phyloP scores from a whole-genome alignment of 208 protist genomes.

The Leishmania guyanensis region DNA sequence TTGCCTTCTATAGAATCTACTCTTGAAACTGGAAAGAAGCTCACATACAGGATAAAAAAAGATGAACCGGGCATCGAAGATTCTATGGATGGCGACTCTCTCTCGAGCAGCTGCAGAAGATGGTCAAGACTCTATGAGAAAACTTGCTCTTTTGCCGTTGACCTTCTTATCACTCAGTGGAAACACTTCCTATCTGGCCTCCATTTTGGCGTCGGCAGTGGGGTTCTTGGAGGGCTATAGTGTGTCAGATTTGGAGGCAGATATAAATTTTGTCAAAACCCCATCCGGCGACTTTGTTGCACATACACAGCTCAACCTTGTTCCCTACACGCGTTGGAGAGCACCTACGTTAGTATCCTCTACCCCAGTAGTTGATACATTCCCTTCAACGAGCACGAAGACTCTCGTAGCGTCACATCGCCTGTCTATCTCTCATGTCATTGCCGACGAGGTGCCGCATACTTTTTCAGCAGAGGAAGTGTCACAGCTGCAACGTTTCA shows the following conservation, averaged over 20 bases:
- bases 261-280: conserved; percentile 19
- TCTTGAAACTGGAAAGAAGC: background rate
- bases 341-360: background rate
- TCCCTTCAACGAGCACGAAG: background rate
- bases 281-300: conserved; percentile 17
- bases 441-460: background rate
- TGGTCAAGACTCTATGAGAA: conserved; percentile 36
- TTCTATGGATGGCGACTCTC: background rate
- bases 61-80: conserved; percentile 12
- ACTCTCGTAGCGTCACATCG: background rate
- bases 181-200: conserved; percentile 20
- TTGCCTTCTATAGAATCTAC: background rate
- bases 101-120: conserved; percentile 13
- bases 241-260: conserved; percentile 38
- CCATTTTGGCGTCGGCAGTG: conserved; percentile 49
- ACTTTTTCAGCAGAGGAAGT: background rate
- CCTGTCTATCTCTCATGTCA: conserved; percentile 16
- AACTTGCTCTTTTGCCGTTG: conserved; percentile 46
- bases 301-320: conserved; percentile 41
- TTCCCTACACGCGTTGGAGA: conserved; percentile 26
- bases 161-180: conserved; percentile 38
- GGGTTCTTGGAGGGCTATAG: conserved; percentile 58
- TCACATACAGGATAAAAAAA: background rate
- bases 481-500: conserved; percentile 16
- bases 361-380: background rate